Evolutionary conservation across 108 stramenopile genomes (phyloP), one percentile per base, ranked within the genome.

Genomic region (Skeletonema tropicum): DNA sequence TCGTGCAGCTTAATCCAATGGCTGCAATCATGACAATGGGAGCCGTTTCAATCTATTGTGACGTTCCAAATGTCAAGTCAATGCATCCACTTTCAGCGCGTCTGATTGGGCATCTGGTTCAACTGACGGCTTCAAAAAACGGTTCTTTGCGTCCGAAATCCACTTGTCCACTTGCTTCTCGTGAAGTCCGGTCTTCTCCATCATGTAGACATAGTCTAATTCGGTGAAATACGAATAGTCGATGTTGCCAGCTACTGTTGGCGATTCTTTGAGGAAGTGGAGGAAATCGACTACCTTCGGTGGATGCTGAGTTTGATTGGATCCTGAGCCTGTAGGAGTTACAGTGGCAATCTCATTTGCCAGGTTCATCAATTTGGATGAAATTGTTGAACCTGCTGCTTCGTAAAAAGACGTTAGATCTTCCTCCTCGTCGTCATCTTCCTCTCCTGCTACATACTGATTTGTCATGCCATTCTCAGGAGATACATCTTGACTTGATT

Each of bases 341-440:
- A 25, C 52, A 9, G 7, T 25, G 9, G 52, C 52, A 55, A 55
- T 10, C 52, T 55, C 52, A 23, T 9, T 23, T n/a, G 21, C 52
- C 52, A 23, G 23, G 1, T 55, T 25, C 8, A 9, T 55, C 52
- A 55, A 55, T 9, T 55, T 55, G 23, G 52, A 55, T 2, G n/a
- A 21, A 49, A 19, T 19, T 19, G 6, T 9, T 23, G 52, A 25
- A 55, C 7, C 52, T 55, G 52, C 21, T 23, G 52, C 23, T 55
- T 55, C 52, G 52, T 55, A 55, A 55, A 55, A 55, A 23, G 52
- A 25, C 23, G 52, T 55, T 25, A 55, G 52, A 23, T 55, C 52
- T 10, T 55, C 52, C 21, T 55, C 52, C 8, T 55, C 52, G n/a
- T 55, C 52, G 7, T 55, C 52, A 2, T 55, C 52, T 21, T 23